Base-by-base conservation (phyloP, 805 yeast genomes). In the Starmera caribaea region DNA sequence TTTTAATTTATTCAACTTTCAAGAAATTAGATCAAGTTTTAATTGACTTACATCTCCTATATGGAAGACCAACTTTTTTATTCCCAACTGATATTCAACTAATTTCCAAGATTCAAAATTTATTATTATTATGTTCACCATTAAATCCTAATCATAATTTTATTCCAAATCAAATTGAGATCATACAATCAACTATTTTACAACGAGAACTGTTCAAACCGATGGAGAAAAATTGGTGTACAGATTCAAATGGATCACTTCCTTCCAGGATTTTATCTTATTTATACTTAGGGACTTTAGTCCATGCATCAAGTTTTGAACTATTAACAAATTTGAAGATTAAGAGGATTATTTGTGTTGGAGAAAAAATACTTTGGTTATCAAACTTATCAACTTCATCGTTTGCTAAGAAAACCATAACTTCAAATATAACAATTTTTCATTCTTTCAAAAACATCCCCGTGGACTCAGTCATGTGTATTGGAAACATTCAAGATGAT, bases 201-300 rank as follows among this genome's bases (percentile, higher is more conserved):
- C 61, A 64, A 42, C 54, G 50, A 35, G 57, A 59, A 34, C 54
- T 63, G 41, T 59, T 62, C 37, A 41, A 55, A 5, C 40, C 53
- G 6, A 53, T 53, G 31, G 50, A 54, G 5, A 30, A 38, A 12
- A 45, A 46, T 15, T 58, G 62, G 62, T 50, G 45, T 35, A 51
- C 58, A 17, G 52, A 52, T 38, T 37, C 59, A 14, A 42, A 69
- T 54, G 88, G 97, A 17, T 69, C 94, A 2, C 55, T 90, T 17
- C 97, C 97, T 1, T 87, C 96, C 0, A 65, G 84, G 38, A 81
- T 90, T 4, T 60, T 89, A 39, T 84, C 90, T 1, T 89, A 89
- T 58, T 58, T 90, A 44, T 90, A 88, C 53, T 65, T 90, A 39
- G 97, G 97, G 1, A 80, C 92, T 3, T 63, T 88, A 40, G 73